phyloP scores from a whole-genome alignment of 495 filamentous ascomycete species.

The Hypoxylon crocopeplum region DNA sequence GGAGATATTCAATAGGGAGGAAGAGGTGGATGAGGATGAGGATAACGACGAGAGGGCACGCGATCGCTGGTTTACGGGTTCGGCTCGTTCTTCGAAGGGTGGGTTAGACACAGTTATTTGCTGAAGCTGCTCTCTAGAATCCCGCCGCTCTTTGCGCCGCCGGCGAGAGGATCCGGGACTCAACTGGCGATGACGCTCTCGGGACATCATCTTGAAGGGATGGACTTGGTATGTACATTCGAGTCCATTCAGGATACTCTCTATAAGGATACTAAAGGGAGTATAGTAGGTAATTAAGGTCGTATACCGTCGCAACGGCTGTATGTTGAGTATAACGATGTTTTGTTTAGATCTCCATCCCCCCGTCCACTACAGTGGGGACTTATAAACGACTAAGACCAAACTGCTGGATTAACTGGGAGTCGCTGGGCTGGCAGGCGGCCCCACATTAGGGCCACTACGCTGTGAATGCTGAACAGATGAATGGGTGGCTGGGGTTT shows the following conservation, averaged over 20 bases:
- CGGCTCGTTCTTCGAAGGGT: slow-evolving; percentile 34
- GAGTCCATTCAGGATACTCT: slow-evolving; percentile 36
- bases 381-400: slow-evolving; percentile 21
- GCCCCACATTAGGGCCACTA: slow-evolving; percentile 32
- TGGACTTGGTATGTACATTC: slow-evolving; percentile 24
- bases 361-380: slow-evolving; percentile 17
- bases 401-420: slow-evolving; percentile 22
- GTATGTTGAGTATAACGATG: slow-evolving; percentile 27
- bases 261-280: slow-evolving; percentile 19
- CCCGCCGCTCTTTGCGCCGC: slow-evolving; percentile 54
- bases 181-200: slow-evolving; percentile 54
- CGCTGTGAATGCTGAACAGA: slow-evolving; percentile 1
- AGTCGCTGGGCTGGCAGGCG: slow-evolving; percentile 5
- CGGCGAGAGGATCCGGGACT: slow-evolving; percentile 57
- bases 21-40: slow-evolving; percentile 52
- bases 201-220: slow-evolving; percentile 48
- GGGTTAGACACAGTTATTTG: slow-evolving; percentile 13
- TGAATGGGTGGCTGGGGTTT: slow-evolving; percentile 30
- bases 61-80: slow-evolving; percentile 35
- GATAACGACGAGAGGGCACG: slow-evolving; percentile 50
- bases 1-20: slow-evolving; percentile 55
- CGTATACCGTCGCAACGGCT: slow-evolving; percentile 31
- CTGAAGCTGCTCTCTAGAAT: slow-evolving; percentile 54
- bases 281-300: slow-evolving; percentile 20
- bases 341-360: slow-evolving; percentile 36